phyloP scores from a whole-genome alignment of 1,284 basidiomycete genomes.

The Cutaneotrichosporon daszewskae region DNA sequence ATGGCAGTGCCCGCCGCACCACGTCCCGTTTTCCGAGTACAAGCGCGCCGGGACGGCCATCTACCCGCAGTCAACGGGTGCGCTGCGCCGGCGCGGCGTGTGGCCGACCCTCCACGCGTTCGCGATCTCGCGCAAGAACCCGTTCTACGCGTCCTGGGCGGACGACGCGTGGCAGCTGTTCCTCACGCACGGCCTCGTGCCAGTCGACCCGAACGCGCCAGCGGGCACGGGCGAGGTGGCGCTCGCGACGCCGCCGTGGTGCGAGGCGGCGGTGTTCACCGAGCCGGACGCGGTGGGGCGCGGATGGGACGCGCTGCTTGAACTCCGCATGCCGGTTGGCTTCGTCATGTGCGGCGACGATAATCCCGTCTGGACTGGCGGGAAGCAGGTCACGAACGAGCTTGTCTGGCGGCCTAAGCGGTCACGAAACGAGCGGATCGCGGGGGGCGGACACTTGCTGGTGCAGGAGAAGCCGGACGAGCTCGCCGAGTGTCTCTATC shows the following conservation, averaged over 20 bases:
- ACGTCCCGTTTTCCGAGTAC: slow-evolving; percentile 1
- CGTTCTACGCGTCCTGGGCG: slow-evolving; percentile 48
- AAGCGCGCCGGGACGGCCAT: not conserved
- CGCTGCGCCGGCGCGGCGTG: slow-evolving; percentile 52
- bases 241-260: slow-evolving; percentile 33
- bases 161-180: slow-evolving; percentile 58
- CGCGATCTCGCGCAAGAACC: slow-evolving; percentile 52
- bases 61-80: not conserved
- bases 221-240: slow-evolving; percentile 16
- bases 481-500: slow-evolving; percentile 26
- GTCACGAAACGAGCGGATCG: slow-evolving; percentile 29
- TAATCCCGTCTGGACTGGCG: slow-evolving; percentile 24
- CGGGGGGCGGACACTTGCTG: slow-evolving; percentile 31
- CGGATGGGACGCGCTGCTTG: slow-evolving; percentile 32
- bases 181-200: slow-evolving; percentile 60
- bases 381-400: slow-evolving; percentile 19
- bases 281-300: slow-evolving; percentile 23
- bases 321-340: slow-evolving; percentile 25
- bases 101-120: slow-evolving; percentile 60
- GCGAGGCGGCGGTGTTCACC: slow-evolving; percentile 34
- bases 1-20: not conserved
- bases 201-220: slow-evolving; percentile 17
- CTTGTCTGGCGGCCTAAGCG: slow-evolving; percentile 32
- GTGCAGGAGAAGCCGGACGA: slow-evolving; percentile 36
- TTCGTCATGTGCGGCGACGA: slow-evolving; percentile 33